Evolutionary conservation across 768 basidiomycete species (phyloP).

Genomic region (Gelatoporia subvermispora): DNA sequence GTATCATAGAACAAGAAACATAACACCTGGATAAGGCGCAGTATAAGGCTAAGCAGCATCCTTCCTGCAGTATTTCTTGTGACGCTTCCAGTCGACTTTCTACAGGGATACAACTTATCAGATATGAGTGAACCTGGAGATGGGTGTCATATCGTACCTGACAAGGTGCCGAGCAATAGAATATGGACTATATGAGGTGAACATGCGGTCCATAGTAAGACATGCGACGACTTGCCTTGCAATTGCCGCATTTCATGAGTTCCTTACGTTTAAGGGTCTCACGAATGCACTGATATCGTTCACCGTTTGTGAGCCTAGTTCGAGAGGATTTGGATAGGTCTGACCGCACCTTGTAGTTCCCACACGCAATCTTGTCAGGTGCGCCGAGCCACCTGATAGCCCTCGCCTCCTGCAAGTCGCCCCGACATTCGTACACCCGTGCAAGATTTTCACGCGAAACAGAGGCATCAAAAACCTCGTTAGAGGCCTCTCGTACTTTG

Average conservation of each 20-base stretch:
- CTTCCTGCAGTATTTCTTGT: too few relatives aligned
- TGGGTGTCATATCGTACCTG: background rate
- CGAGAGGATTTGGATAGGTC: background rate
- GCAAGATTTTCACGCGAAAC: slow-evolving; percentile 35
- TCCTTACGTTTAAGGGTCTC: background rate
- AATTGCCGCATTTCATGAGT: slow-evolving; percentile 1
- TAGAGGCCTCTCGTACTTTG: slow-evolving; percentile 19
- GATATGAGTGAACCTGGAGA: too few relatives aligned
- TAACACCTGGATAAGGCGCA: too few relatives aligned
- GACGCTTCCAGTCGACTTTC: too few relatives aligned
- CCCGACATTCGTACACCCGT: slow-evolving; percentile 30
- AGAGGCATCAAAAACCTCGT: slow-evolving; percentile 28
- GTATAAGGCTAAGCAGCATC: too few relatives aligned
- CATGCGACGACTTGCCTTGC: background rate
- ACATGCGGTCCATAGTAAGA: background rate
- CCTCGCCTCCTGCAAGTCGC: slow-evolving; percentile 26
- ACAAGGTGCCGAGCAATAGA: slow-evolving; percentile 7
- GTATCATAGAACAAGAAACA: too few relatives aligned
- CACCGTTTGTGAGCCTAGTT: too few relatives aligned
- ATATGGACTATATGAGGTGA: background rate
- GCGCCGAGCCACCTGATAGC: slow-evolving; percentile 23
- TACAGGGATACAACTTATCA: too few relatives aligned
- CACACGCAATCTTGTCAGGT: slow-evolving; percentile 24
- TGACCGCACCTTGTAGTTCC: slow-evolving; percentile 21
- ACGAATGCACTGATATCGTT: background rate